phyloP scores from a whole-genome alignment of 2,329 filamentous ascomycete genomes.

The Pseudocercospora crystallina region DNA sequence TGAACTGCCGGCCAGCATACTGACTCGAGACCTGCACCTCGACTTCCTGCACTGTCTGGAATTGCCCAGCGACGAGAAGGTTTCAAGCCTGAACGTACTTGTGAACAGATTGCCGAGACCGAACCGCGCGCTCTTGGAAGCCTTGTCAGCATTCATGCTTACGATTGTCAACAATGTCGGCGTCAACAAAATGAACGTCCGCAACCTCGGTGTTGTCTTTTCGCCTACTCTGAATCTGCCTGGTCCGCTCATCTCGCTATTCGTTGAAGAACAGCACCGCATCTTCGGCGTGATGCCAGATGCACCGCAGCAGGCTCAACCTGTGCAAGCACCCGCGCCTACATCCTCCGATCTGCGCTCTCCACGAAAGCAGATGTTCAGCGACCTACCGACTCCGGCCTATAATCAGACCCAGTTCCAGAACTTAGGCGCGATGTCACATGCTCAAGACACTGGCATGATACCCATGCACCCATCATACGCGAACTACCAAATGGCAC shows the following conservation, averaged over 20 bases:
- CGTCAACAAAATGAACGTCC: conserved; percentile 96
- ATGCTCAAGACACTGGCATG: conserved; percentile 32
- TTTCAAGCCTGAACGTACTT: conserved; percentile 71
- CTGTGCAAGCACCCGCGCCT: conserved; percentile 39
- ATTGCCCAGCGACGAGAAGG: conserved; percentile 70
- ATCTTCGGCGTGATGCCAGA: conserved; percentile 68
- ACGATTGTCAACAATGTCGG: conserved; percentile 88
- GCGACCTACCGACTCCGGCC: conserved; percentile 63
- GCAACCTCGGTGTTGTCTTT: conserved; percentile 96
- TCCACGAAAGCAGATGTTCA: conserved; percentile 65
- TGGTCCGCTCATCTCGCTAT: conserved; percentile 87
- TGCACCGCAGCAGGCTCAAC: conserved; percentile 4
- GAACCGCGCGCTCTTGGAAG: conserved; percentile 79
- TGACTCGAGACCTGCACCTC: conserved; percentile 85
- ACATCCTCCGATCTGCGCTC: conserved; percentile 59
- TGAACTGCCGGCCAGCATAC: conserved; percentile 84
- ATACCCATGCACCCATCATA: conserved; percentile 34
- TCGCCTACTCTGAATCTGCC: conserved; percentile 96
- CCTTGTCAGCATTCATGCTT: conserved; percentile 84
- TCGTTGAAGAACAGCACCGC: conserved; percentile 82
- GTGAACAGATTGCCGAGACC: conserved; percentile 76
- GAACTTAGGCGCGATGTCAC: conserved; percentile 5
- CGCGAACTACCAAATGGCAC: conserved; percentile 33
- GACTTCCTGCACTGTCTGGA: conserved; percentile 75
- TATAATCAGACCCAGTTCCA: conserved; percentile 56